These are phyloP conservation scores for Aspergillus aculeatus DNA, from an alignment of 2,329 filamentous ascomycete species.

Conservation along the genomic window DNA sequence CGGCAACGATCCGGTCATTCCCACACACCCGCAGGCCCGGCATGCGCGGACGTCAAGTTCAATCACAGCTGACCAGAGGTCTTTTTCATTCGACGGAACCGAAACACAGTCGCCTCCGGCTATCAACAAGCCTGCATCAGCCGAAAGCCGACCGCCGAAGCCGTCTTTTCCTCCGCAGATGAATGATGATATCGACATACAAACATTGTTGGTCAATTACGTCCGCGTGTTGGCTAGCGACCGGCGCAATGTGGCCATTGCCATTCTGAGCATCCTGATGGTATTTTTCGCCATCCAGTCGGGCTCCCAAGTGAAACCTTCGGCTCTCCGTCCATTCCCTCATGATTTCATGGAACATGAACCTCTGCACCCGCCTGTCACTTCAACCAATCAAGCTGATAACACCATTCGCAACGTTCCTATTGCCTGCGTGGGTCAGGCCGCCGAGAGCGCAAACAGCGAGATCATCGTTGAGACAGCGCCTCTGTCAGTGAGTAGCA, in stretches of 20 bases:
- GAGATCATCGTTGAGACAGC: not conserved
- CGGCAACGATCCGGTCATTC: constrained; percentile 13
- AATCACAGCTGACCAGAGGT: not conserved
- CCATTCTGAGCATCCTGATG: constrained; percentile 46
- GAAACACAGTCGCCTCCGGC: constrained; percentile 4
- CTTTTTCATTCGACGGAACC: not conserved
- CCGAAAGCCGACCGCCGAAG: constrained; percentile 4
- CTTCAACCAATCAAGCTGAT: constrained; percentile 8
- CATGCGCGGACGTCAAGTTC: constrained; percentile 2
- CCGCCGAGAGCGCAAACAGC: not conserved
- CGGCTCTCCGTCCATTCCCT: constrained; percentile 19
- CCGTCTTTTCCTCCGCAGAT: constrained; percentile 5
- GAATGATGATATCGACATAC: constrained; percentile 49
- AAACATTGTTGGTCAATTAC: constrained; percentile 55
- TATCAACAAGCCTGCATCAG: constrained; percentile 1
- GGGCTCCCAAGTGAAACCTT: constrained; percentile 1
- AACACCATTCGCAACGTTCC: not conserved
- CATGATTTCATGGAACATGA: constrained; percentile 11
- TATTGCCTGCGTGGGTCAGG: not conserved
- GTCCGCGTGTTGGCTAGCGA: constrained; percentile 53
- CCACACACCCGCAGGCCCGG: constrained; percentile 2
- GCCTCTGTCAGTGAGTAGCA: not conserved
- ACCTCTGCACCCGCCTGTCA: not conserved
- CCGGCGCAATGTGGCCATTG: constrained; percentile 53
- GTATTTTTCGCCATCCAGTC: constrained; percentile 38